Evolutionary conservation across 108 stramenopile genomes (phyloP), one percentile per base, ranked within the genome.

Genomic region (Cyclotella cryptica): DNA sequence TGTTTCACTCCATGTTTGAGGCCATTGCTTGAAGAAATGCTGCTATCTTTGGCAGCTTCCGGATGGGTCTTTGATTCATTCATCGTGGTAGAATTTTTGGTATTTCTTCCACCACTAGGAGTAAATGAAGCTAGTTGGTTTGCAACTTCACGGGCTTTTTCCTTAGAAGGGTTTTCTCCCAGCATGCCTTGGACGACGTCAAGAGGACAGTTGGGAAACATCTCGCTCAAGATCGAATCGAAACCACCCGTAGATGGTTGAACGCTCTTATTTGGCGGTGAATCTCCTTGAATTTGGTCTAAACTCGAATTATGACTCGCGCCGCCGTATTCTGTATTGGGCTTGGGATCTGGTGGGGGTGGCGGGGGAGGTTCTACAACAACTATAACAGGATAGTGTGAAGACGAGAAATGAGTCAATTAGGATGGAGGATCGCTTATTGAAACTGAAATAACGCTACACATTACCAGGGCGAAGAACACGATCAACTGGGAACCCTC

Each of bases 401-500:
- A 24, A 24, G 21, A 24, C 12, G 21, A 26, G 24, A 4, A 21
- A 57, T 21, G 55, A 26, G 3, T 2, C 5, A 3, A 24, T 57
- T 12, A 24, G 12, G 24, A 8, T 57, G n/a, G 24, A 8, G 35
- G 12, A 0, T 39, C 15, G 30, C 22, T 26, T 22, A 19, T 26
- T 8, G 22, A 55, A n/a, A 55, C 4, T 6, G 35, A 35, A 6
- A 35, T 35, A 2, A 35, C 35, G 35, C 6, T 2, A 35, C 4
- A 35, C 35, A 35, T 35, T 63, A 62, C 71, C 78, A 15, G 88
- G 84, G 30, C 85, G 72, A 28, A 92, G 66, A 52, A 93, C 86
- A 35, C 92, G 68, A 69, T 93, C 92, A 18, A 91, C 90, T 11
- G 92, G 89, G 40, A 93, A 93, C 0, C 92, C 92, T 65, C 92